These are phyloP conservation scores for Pseudopithomyces chartarum DNA, from an alignment of 2,329 filamentous ascomycete species.

Conservation along the genomic window DNA sequence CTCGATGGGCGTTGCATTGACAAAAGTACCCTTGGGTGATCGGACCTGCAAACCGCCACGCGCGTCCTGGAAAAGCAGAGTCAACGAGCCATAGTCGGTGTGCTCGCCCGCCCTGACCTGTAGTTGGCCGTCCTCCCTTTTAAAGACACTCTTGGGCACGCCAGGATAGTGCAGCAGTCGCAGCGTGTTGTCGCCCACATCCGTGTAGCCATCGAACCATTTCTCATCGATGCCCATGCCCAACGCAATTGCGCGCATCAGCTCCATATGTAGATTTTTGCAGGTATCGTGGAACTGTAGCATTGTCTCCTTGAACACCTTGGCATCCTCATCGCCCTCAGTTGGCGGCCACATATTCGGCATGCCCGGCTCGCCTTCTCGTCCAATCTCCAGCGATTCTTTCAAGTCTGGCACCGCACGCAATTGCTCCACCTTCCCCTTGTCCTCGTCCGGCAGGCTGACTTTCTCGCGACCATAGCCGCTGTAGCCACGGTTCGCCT, in stretches of 20 bases:
- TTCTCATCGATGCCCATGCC: slow-evolving; percentile 72
- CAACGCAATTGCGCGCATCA: slow-evolving; percentile 86
- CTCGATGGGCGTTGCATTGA: slow-evolving; percentile 81
- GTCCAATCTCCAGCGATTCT: slow-evolving; percentile 65
- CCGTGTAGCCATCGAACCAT: slow-evolving; percentile 79
- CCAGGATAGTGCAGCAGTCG: slow-evolving; percentile 78
- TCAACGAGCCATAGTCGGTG: slow-evolving; percentile 63
- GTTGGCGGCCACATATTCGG: slow-evolving; percentile 79
- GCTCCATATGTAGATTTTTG: slow-evolving; percentile 72
- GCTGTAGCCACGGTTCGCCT: slow-evolving; percentile 56
- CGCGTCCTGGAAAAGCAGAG: slow-evolving; percentile 56
- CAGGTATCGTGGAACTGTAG: slow-evolving; percentile 74
- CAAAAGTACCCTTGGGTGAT: slow-evolving; percentile 75
- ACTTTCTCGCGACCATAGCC: slow-evolving; percentile 52
- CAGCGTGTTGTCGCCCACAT: slow-evolving; percentile 58
- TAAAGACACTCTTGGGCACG: slow-evolving; percentile 69
- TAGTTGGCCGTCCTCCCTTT: slow-evolving; percentile 68
- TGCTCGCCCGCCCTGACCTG: slow-evolving; percentile 81
- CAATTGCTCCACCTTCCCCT: slow-evolving; percentile 42
- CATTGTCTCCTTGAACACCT: slow-evolving; percentile 74
- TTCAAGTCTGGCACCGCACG: slow-evolving; percentile 54
- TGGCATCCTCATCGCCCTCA: slow-evolving; percentile 56
- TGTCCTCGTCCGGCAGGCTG: slow-evolving; percentile 35
- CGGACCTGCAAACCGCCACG: slow-evolving; percentile 65
- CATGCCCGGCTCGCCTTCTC: slow-evolving; percentile 62